Evolutionary conservation across 768 basidiomycete genomes (phyloP).

Genomic region (Solioccasus polychromus): DNA sequence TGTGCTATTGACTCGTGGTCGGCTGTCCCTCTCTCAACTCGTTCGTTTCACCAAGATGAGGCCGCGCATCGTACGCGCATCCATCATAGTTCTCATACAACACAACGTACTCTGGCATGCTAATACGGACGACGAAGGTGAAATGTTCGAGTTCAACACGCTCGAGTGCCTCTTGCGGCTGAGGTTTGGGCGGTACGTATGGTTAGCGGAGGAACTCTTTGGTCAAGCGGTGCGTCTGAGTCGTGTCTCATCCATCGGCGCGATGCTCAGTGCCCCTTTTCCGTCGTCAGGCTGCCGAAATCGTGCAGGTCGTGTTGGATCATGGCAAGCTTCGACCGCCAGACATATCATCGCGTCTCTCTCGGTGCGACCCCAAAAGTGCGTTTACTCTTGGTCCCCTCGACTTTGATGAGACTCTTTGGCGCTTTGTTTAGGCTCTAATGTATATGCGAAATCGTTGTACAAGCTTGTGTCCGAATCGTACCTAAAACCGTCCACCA

Average conservation of each 20-base stretch:
- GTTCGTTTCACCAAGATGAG: slow-evolving; percentile 67
- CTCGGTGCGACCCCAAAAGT: slow-evolving; percentile 60
- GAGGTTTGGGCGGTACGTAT: slow-evolving; percentile 81
- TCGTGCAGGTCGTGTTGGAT: slow-evolving; percentile 74
- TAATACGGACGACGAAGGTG: slow-evolving; percentile 64
- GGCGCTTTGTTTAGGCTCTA: slow-evolving; percentile 22
- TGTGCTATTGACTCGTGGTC: slow-evolving; percentile 75
- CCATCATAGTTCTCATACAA: slow-evolving; percentile 78
- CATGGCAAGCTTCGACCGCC: slow-evolving; percentile 82
- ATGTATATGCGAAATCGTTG: slow-evolving; percentile 56
- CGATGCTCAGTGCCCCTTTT: neutral
- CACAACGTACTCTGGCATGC: slow-evolving; percentile 92
- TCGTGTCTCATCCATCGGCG: neutral
- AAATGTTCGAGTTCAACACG: slow-evolving; percentile 77
- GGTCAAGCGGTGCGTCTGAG: slow-evolving; percentile 59
- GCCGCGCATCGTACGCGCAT: slow-evolving; percentile 63
- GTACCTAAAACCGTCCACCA: slow-evolving; percentile 80
- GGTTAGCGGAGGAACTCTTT: slow-evolving; percentile 66
- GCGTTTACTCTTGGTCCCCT: slow-evolving; percentile 18
- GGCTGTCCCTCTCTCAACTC: slow-evolving; percentile 68
- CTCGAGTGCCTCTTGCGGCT: slow-evolving; percentile 80
- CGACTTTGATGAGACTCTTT: neutral
- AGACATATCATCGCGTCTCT: slow-evolving; percentile 58
- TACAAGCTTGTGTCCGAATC: slow-evolving; percentile 65
- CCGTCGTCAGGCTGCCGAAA: slow-evolving; percentile 58